Evolutionary conservation across 345 rosid species (phyloP).

Genomic region (Acer yangbiense): DNA sequence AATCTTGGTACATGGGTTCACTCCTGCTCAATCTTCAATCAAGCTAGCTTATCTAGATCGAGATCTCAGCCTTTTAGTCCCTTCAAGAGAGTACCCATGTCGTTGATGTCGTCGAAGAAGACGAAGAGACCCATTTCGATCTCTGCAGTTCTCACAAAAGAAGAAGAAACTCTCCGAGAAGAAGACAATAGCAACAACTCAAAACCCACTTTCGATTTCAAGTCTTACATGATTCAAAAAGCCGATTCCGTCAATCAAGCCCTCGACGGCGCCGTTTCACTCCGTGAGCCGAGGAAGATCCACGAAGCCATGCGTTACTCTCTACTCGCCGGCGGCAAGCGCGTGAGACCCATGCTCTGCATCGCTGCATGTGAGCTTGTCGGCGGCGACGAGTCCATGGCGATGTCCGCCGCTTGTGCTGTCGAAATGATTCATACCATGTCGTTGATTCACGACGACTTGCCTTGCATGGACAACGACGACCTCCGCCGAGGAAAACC

Average conservation of each 20-base stretch:
- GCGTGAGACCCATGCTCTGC: constrained; percentile 82
- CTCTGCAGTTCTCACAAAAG: constrained; percentile 54
- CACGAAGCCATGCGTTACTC: constrained; percentile 97
- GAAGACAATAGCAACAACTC: constrained; percentile 28
- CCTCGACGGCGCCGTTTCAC: constrained; percentile 58
- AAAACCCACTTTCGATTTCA: constrained; percentile 67
- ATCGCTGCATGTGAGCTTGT: constrained; percentile 90
- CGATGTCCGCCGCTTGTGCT: constrained; percentile 91
- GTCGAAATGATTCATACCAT: constrained; percentile 95
- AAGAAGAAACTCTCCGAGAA: constrained; percentile 39
- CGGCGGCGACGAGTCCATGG: constrained; percentile 61
- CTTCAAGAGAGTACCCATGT: not conserved
- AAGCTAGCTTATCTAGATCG: constrained; percentile 42
- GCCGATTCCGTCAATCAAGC: constrained; percentile 70
- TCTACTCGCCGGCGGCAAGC: constrained; percentile 84
- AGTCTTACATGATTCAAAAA: constrained; percentile 65
- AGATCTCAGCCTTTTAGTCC: constrained; percentile 21
- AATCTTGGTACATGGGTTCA: constrained; percentile 51
- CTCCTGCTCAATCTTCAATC: constrained; percentile 25
- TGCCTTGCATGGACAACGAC: constrained; percentile 96
- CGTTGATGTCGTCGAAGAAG: not conserved
- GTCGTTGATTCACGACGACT: constrained; percentile 93
- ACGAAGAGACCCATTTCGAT: constrained; percentile 32
- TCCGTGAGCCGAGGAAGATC: constrained; percentile 72
- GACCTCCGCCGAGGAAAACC: constrained; percentile 96